Base-by-base conservation (phyloP, 805 yeast species). In the Sugiyamaella valdiviana region DNA sequence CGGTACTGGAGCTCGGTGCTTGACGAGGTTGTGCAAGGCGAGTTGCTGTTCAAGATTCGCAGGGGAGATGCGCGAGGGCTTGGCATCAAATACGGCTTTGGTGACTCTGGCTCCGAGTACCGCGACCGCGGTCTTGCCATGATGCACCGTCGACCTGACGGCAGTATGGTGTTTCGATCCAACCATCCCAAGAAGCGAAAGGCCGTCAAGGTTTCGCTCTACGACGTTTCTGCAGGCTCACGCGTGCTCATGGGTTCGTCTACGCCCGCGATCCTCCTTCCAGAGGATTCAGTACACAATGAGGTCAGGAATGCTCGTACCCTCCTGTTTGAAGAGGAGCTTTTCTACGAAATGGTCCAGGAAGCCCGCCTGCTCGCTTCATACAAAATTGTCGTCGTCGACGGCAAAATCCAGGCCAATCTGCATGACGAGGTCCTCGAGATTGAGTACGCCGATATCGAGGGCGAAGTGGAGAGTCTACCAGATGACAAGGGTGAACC, bases 81-180 rank as follows among this genome's bases (percentile, higher is more conserved):
- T 39, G 95, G 91, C 3, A 83, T 91, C 35, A 87, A 85, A 58
- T 93, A 85, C 61, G 98, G 98, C 0, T 91, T 78, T 67, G 90
- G 84, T 15, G 97, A 90, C 64, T 80, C 95, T 0, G 99, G 98
- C 0, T 85, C 95, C 1, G 77, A 72, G 17, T 87, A 79, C 58
- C 70, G 68, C 50, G 90, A 86, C 57, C 75, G 77, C 54, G 97
- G 97, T 2, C 66, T 83, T 39, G 97, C 95, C 0, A 64, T 84
- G 0, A 66, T 89, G 52, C 75, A 79, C 42, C 79, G 82, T 48
- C 66, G 75, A 26, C 53, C 62, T 20, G 67, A 69, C 19, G 77
- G 85, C 14, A 71, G 69, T 29, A 63, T 77, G 21, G 51, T 59
- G 7, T 72, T 77, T 55, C 68, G 65, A 46, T 60, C 61, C 29